Evolutionary conservation across 441 rosid species (phyloP), one percentile per base, ranked within the genome.

Genomic region (Euphorbia schlechtendalii): DNA sequence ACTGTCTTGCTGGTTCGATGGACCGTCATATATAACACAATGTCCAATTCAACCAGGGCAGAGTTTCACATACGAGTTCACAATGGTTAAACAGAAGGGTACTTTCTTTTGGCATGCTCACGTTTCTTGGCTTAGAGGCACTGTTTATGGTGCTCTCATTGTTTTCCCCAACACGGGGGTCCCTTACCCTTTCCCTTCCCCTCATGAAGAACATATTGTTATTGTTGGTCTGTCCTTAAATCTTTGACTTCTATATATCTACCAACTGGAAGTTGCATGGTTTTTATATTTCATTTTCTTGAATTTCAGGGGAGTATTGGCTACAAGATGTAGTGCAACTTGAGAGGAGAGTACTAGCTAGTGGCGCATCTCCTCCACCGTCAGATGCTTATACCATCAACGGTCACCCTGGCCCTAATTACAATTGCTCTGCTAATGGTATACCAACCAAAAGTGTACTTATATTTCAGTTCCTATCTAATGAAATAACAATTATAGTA

Each of bases 41-140:
- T 91, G 96, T 67, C 96, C 96, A 1, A 86, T 88, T 56, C 87
- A 82, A 73, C 68, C 87, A 0, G 94, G 97, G 11, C 84, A 86
- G 59, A 78, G 77, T 69, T 88, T 86, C 78, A 85, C 90, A 1
- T 83, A 88, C 28, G 81, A 84, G 73, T 91, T 91, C 77, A 85
- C 84, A 4, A 46, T 91, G 78, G 78, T 76, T 68, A 72, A 76
- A 58, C 97, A 91, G 69, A 85, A 76, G 74, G 97, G 94, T 53
- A 88, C 97, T 0, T 80, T 85, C 65, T 82, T 88, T 52, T 88
- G 92, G 96, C 96, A 91, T 69, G 94, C 96, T 68, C 96, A 86
- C 67, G 85, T 84, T 70, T 91, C 97, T 56, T 91, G 96, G 97
- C 94, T 91, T 53, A 74, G 94, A 51, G 86, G 73, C 71, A 88